Evolutionary conservation across 164 flowering plant genomes (phyloP), one percentile per base, ranked within the genome.

Genomic region (Cinnamomum chago): DNA sequence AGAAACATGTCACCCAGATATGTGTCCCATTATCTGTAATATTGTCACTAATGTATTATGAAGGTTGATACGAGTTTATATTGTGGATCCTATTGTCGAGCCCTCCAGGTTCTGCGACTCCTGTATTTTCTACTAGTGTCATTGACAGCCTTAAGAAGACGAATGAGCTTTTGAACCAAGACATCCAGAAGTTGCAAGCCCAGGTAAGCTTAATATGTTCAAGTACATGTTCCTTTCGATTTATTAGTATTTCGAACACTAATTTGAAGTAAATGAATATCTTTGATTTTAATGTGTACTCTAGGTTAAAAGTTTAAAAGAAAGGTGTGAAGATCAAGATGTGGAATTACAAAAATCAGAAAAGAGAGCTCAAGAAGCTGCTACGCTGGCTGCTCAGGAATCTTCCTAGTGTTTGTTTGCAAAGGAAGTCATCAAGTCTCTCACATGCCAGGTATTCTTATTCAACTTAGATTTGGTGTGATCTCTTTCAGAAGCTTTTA

Each of bases 131-230:
- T 6, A 89, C 87, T 79, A 84, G 90, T 76, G 81, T 87, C 51
- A 81, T 90, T 76, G 98, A 94, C 55, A 87, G 82, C 70, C 87
- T 94, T 9, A 88, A 77, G 84, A 92, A 85, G 82, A 80, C 90
- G 17, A 94, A 92, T 82, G 97, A 90, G 17, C 65, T 79, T 72
- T 75, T 94, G 75, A 88, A 83, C 71, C 92, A 92, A 81, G 97
- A 94, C 83, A 85, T 88, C 35, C 20, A 82, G 52, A 90, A 86
- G 80, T 70, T 94, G 81, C 93, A 89, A 69, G 82, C 73, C 77
- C 88, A 90, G 81, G 97, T 91, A 79, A 47, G 72, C 73, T 20
- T 14, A 66, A 25, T 25, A 66, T 17, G 12, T 25, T 66, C 18
- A 66, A 13, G 12, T 66, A 14, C 9, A 11, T 66, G 68, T 66